Base-by-base conservation (phyloP, 73 alveolate genomes). In the Paramecium caudatum region DNA sequence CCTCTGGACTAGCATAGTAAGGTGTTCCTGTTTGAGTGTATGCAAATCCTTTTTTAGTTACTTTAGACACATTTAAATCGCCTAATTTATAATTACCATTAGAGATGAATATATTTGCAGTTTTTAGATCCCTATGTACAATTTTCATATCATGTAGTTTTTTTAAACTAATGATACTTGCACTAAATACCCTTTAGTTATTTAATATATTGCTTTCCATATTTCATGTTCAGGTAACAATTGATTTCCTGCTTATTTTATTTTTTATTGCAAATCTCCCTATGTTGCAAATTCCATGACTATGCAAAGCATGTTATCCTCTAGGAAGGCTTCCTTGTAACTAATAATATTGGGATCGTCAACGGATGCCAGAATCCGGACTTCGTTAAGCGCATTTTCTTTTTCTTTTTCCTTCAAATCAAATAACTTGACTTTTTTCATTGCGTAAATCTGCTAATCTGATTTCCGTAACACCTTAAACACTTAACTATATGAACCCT, bases 251-350 rank as follows among this genome's bases (percentile, higher is more conserved):
- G 94, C 87, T 61, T 91, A 91, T 30, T 91, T 91, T 39, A 97
- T 97, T 94, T 95, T 95, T 55, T 91, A 92, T 63, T 94, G 91
- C 91, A 97, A 96, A 91, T 97, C 99, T 0, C 99, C 99, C 34
- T 94, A 94, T 80, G 95, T 97, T 43, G 98, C 98, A 70, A 90
- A 95, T 85, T 97, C 99, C 99, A 97, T 97, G 46, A 97, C 95
- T 13, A 97, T 95, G 62, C 98, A 95, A 7, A 94, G 91, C 46
- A 62, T 27, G 16, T 43, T 61, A 17, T 82, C 82, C 16, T 82
- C 62, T 0, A 63, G 34, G 41, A 63, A 55, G 17, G 55, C 84
- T 63, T 78, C 93, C 34, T 94, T 94, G 36, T 94, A 94, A 39
- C 92, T 91, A 15, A 94, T 92, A 2, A 94, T 93, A 82, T 92